phyloP scores from a whole-genome alignment of 169 alveolate species.

The Babesia bigemina region DNA sequence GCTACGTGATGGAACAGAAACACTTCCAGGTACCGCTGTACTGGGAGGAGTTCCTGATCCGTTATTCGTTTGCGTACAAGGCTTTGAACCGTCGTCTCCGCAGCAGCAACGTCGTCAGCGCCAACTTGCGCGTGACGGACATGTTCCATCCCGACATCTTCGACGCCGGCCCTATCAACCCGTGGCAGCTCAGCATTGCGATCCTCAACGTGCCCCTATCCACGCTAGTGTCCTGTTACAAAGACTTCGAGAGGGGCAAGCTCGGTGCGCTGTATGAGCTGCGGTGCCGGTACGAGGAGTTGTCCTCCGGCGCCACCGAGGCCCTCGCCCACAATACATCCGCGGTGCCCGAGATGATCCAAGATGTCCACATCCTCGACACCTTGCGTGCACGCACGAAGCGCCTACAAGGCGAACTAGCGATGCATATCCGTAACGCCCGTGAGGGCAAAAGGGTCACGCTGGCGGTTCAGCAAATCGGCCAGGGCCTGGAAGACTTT shows the following conservation, averaged over 20 bases:
- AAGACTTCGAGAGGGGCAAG: slow-evolving; percentile 8
- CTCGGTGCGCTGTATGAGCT: slow-evolving; percentile 13
- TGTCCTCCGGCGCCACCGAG: slow-evolving; percentile 35
- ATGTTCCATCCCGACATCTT: slow-evolving; percentile 3
- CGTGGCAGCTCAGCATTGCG: slow-evolving; percentile 46
- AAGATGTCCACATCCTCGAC: slow-evolving; percentile 19
- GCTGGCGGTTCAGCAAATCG: slow-evolving; percentile 20
- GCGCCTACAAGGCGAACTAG: slow-evolving; percentile 7
- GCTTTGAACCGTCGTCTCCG: slow-evolving; percentile 3
- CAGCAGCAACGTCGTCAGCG: slow-evolving; percentile 9
- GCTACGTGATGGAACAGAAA: slow-evolving; percentile 44
- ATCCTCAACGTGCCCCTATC: slow-evolving; percentile 11
- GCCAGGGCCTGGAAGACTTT: slow-evolving; percentile 9
- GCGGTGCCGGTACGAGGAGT: slow-evolving; percentile 14
- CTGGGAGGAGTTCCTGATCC: slow-evolving; percentile 61
- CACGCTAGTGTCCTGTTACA: background rate
- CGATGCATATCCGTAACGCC: slow-evolving; percentile 29
- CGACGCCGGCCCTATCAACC: slow-evolving; percentile 28
- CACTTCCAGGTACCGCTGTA: slow-evolving; percentile 34
- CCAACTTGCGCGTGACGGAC: slow-evolving; percentile 1
- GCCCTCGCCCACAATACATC: background rate
- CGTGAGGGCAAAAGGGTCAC: slow-evolving; percentile 42
- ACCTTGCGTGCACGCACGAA: background rate
- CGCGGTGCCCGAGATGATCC: slow-evolving; percentile 9
- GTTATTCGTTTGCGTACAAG: slow-evolving; percentile 37